Evolutionary conservation across 2,329 filamentous ascomycete genomes (phyloP).

Genomic region (Beauveria caledonica): DNA sequence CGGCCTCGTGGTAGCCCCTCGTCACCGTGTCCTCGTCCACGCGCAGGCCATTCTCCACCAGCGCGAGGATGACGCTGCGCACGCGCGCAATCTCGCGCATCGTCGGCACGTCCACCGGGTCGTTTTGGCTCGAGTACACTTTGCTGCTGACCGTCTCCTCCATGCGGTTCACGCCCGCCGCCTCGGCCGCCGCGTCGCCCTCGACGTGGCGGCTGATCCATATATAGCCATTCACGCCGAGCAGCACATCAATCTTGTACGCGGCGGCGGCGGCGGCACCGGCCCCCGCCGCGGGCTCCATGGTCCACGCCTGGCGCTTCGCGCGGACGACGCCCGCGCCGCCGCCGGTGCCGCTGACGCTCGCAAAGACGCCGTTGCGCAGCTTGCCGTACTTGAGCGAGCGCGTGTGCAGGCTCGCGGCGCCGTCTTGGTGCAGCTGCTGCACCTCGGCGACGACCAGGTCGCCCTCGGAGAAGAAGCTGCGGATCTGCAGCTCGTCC

Average conservation of each 20-base stretch:
- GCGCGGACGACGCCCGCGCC: conserved; percentile 79
- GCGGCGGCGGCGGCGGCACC: conserved; percentile 31
- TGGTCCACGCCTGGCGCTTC: conserved; percentile 80
- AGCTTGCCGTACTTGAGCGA: conserved; percentile 92
- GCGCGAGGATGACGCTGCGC: conserved; percentile 68
- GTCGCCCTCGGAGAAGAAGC: conserved; percentile 95
- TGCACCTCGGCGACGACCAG: conserved; percentile 93
- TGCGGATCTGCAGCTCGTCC: conserved; percentile 92
- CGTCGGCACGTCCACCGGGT: conserved; percentile 66
- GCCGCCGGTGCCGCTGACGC: conserved; percentile 73
- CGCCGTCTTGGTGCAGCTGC: conserved; percentile 75
- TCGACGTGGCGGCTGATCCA: conserved; percentile 85
- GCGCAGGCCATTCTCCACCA: conserved; percentile 73
- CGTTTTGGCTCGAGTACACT: conserved; percentile 94
- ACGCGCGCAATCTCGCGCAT: conserved; percentile 84
- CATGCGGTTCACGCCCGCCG: conserved; percentile 66
- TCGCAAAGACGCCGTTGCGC: conserved; percentile 83
- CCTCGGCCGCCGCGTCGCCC: conserved; percentile 40
- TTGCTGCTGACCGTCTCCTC: conserved; percentile 80
- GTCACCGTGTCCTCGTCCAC: conserved; percentile 89
- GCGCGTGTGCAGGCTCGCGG: conserved; percentile 80
- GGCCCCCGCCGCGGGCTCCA: conserved; percentile 34
- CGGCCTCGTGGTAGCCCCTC: conserved; percentile 70
- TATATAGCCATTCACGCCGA: conserved; percentile 95
- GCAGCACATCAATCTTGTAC: conserved; percentile 69